Base-by-base conservation (phyloP, 2,329 filamentous ascomycete genomes). In the Cladobotryum mycophilum region DNA sequence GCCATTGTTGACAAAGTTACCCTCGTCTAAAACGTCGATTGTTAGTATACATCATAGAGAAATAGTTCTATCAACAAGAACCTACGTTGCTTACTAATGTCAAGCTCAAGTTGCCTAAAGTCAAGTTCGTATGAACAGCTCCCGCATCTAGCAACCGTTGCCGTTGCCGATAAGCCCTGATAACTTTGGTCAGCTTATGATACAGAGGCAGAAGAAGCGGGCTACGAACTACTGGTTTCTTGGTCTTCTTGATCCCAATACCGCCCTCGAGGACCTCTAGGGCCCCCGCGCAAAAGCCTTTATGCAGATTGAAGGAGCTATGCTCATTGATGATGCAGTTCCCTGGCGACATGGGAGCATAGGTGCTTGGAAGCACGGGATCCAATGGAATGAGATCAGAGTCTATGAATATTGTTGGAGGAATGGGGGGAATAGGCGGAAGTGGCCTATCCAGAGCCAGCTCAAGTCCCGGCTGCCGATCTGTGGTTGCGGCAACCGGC, bases 221-320 rank as follows among this genome's bases (percentile, higher is more conserved):
- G 30, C 3, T 13, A 25, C 37, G 25, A 45, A 42, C 22, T 51
- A 78, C 74, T 30, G 76, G 70, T 53, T 76, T 75, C 58, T 74
- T 75, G 3, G 73, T 70, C 56, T 72, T 76, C 58, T 72, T 76
- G 43, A 80, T 70, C 6, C 77, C 78, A 3, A 71, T 61, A 2
- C 71, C 72, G 1, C 78, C 78, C 35, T 67, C 66, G 25, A 74
- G 62, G 1, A 75, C 71, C 14, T 78, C 75, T 43, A 72, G 73
- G 6, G 78, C 78, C 1, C 78, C 78, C 17, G 74, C 70, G 41
- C 79, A 82, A 56, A 81, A 80, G 1, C 77, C 78, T 49, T 77
- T 79, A 36, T 76, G 65, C 9, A 73, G 64, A 45, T 76, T 73
- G 54, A 80, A 80, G 0, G 78, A 80, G 55, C 76, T 78, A 9